Conservation (phyloP, 495 filamentous ascomycete species). For the Penicillium soppii region DNA sequence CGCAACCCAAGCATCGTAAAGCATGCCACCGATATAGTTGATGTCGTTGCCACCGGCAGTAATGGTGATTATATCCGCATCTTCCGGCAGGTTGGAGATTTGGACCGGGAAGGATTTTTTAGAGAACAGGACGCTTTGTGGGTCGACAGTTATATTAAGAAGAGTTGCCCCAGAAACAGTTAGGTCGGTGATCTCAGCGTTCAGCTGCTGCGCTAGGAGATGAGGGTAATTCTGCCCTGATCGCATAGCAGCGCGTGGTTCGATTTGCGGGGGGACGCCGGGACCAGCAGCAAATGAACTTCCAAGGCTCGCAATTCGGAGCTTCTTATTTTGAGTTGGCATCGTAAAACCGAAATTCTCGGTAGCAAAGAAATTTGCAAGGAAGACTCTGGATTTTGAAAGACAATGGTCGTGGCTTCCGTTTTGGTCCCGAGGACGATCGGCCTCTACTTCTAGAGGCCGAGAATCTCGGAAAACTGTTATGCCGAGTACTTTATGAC, state of each 20-base stretch:
- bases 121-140: constrained; percentile 23
- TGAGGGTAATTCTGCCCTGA: constrained; percentile 43
- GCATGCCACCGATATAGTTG: constrained; percentile 41
- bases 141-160: constrained; percentile 37
- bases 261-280: constrained; percentile 34
- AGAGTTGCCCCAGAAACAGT: constrained; percentile 44
- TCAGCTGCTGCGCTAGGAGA: constrained; percentile 30
- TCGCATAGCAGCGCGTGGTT: constrained; percentile 28
- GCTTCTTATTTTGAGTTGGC: too few species aligned
- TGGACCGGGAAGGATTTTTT: constrained; percentile 40
- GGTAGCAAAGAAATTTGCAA: too few species aligned
- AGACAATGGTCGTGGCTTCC: too few species aligned
- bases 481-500: too few species aligned
- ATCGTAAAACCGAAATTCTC: too few species aligned
- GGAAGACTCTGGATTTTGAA: too few species aligned
- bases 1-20: constrained; percentile 28
- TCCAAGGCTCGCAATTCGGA: constrained; percentile 16
- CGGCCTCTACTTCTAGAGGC: too few species aligned
- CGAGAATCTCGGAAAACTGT: too few species aligned
- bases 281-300: constrained; percentile 49
- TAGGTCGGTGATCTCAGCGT: constrained; percentile 39
- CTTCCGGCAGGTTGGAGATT: constrained; percentile 29
- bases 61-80: constrained; percentile 40
- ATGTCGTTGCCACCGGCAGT: constrained; percentile 48
- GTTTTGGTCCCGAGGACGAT: too few species aligned